A percentile compares a stretch with the other conserved stretches of the same genome.
phyloP scores from a whole-genome alignment of 129 eudicot genomes.

The Oenanthe sinensis region DNA sequence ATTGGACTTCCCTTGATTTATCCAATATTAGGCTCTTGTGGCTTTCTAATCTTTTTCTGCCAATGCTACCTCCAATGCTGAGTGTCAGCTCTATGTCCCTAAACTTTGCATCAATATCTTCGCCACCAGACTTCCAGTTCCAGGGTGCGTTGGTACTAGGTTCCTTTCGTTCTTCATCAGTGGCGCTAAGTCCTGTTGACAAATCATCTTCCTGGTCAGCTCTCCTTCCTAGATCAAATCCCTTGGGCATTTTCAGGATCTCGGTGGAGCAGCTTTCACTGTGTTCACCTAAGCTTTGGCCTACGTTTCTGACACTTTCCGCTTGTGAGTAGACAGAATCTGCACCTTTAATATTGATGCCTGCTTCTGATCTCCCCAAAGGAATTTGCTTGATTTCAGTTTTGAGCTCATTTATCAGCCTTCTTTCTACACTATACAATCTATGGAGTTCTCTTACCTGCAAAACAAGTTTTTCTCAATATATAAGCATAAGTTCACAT shows the following conservation, averaged over 20 bases:
- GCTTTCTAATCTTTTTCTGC: slow-evolving; percentile 3
- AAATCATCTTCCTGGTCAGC: slow-evolving; percentile 19
- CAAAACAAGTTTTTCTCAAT: slow-evolving; percentile 8
- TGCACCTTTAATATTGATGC: not conserved
- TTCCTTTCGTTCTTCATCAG: slow-evolving; percentile 9
- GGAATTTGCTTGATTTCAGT: slow-evolving; percentile 9
- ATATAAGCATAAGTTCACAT: not conserved
- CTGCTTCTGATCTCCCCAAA: not conserved
- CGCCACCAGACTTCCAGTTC: slow-evolving; percentile 1
- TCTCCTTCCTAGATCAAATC: slow-evolving; percentile 38
- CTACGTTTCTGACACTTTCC: slow-evolving; percentile 1
- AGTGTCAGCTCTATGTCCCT: slow-evolving; percentile 51
- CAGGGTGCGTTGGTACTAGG: not conserved
- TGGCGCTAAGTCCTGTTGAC: slow-evolving; percentile 23
- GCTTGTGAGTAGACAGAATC: slow-evolving; percentile 5
- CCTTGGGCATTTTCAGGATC: slow-evolving; percentile 20
- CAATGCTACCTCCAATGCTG: slow-evolving; percentile 36
- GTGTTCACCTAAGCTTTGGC: slow-evolving; percentile 10
- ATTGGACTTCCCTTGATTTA: not conserved
- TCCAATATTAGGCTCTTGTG: slow-evolving; percentile 2
- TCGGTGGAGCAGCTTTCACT: slow-evolving; percentile 30
- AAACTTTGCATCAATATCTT: slow-evolving; percentile 12
- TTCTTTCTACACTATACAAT: slow-evolving; percentile 46
- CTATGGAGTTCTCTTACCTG: slow-evolving; percentile 75
- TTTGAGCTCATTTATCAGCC: slow-evolving; percentile 37